These are phyloP conservation scores for Saccharomycopsis sp. DNA, from an alignment of 805 yeast genomes.

Conservation along the genomic window DNA sequence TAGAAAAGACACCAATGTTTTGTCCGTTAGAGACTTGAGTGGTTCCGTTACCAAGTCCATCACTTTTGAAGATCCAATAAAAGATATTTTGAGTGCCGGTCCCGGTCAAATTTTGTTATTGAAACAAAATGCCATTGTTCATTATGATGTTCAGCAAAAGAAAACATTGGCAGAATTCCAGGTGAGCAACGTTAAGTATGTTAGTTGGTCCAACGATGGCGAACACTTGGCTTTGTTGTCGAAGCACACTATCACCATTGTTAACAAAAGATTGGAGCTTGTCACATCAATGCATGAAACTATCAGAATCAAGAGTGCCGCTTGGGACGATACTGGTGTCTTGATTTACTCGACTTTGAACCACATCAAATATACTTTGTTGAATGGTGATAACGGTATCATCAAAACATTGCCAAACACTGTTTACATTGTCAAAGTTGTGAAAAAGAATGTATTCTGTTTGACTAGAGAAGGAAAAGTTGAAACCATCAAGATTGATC, in stretches of 20 bases:
- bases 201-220: constrained; percentile 81
- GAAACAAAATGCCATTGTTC: constrained; percentile 61
- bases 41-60: constrained; percentile 77
- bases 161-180: constrained; percentile 60
- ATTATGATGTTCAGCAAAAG: constrained; percentile 90
- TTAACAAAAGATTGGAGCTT: constrained; percentile 65
- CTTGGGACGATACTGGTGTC: constrained; percentile 94
- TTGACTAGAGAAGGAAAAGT: constrained; percentile 81
- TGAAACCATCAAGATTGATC: constrained; percentile 73
- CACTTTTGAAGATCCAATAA: constrained; percentile 56
- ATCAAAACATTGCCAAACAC: constrained; percentile 88
- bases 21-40: constrained; percentile 76
- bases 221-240: constrained; percentile 80
- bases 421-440: constrained; percentile 65
- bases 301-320: constrained; percentile 90
- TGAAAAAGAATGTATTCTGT: constrained; percentile 66
- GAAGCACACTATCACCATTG: constrained; percentile 88
- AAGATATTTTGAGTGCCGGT: constrained; percentile 66
- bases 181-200: constrained; percentile 78
- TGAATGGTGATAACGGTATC: constrained; percentile 93
- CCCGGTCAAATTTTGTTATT: constrained; percentile 78
- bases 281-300: constrained; percentile 90
- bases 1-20: constrained; percentile 49
- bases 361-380: constrained; percentile 86
- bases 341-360: constrained; percentile 88